These are phyloP conservation scores for Fagus crenata DNA, from an alignment of 306 rosid species.

Conservation along the genomic window DNA sequence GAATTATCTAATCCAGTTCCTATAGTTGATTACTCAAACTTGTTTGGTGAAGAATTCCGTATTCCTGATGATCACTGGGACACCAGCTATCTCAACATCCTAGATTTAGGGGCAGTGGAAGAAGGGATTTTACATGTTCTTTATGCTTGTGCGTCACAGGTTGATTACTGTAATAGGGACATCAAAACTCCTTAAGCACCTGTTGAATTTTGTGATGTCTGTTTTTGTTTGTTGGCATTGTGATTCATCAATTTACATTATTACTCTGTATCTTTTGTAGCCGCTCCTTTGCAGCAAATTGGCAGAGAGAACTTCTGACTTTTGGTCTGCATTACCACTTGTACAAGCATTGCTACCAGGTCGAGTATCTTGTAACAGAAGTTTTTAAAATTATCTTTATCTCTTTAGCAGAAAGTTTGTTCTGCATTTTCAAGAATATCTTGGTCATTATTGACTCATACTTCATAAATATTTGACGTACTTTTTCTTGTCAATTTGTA, in stretches of 20 bases:
- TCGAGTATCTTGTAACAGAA: constrained; percentile 35
- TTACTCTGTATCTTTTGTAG: constrained; percentile 53
- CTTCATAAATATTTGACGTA: constrained; percentile 12
- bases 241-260: constrained; percentile 33
- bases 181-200: constrained; percentile 10
- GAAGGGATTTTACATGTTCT: constrained; percentile 89
- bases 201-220: constrained; percentile 23
- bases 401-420: background rate
- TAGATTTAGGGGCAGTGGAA: constrained; percentile 84
- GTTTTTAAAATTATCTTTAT: background rate
- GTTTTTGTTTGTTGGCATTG: constrained; percentile 5
- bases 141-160: constrained; percentile 93
- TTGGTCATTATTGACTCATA: background rate
- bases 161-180: constrained; percentile 41
- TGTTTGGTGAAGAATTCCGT: constrained; percentile 83
- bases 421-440: background rate
- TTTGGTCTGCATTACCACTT: constrained; percentile 79
- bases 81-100: constrained; percentile 64
- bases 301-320: constrained; percentile 72
- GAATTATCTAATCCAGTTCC: constrained; percentile 49
- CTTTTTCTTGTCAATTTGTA: constrained; percentile 35
- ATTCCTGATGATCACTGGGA: constrained; percentile 76
- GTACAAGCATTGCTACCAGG: constrained; percentile 93
- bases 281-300: constrained; percentile 82
- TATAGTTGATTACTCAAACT: constrained; percentile 65